phyloP scores from a whole-genome alignment of 305 asterid genomes.

The Fraxinus sp. region DNA sequence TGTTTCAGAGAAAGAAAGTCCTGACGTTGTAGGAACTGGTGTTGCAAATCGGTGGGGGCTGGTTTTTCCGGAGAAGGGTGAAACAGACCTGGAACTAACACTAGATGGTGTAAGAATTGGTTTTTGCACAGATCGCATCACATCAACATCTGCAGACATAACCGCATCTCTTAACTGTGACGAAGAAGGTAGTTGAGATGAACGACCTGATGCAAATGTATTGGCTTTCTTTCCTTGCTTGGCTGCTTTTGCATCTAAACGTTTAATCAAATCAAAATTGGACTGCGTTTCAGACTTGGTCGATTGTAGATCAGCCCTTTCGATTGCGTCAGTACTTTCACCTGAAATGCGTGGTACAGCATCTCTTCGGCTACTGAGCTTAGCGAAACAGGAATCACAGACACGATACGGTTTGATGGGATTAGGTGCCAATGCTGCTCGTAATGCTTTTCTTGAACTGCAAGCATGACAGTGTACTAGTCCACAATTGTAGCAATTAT shows the following conservation, averaged over 20 bases:
- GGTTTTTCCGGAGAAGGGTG: conserved; percentile 83
- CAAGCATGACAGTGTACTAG: conserved; percentile 95
- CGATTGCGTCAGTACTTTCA: conserved; percentile 81
- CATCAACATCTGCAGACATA: conserved; percentile 48
- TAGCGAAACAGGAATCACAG: conserved; percentile 82
- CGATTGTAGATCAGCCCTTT: conserved; percentile 71
- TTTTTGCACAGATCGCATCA: conserved; percentile 59
- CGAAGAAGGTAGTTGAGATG: conserved; percentile 70
- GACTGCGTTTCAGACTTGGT: conserved; percentile 64
- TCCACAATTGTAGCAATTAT: conserved; percentile 95
- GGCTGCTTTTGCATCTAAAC: conserved; percentile 80
- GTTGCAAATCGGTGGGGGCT: conserved; percentile 94
- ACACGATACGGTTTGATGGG: conserved; percentile 90
- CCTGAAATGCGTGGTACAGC: conserved; percentile 80
- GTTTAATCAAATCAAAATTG: conserved; percentile 80
- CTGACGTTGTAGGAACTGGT: conserved; percentile 78
- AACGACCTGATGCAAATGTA: conserved; percentile 60
- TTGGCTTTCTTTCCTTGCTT: conserved; percentile 87
- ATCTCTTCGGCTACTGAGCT: conserved; percentile 65
- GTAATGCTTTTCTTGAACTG: conserved; percentile 74
- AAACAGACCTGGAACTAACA: conserved; percentile 79
- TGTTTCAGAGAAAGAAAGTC: conserved; percentile 78
- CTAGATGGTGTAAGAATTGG: conserved; percentile 60
- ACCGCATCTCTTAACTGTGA: conserved; percentile 70
- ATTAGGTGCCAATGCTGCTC: conserved; percentile 94